Conservation (phyloP, 257 asterid genomes). For the Solanum rostratum region DNA sequence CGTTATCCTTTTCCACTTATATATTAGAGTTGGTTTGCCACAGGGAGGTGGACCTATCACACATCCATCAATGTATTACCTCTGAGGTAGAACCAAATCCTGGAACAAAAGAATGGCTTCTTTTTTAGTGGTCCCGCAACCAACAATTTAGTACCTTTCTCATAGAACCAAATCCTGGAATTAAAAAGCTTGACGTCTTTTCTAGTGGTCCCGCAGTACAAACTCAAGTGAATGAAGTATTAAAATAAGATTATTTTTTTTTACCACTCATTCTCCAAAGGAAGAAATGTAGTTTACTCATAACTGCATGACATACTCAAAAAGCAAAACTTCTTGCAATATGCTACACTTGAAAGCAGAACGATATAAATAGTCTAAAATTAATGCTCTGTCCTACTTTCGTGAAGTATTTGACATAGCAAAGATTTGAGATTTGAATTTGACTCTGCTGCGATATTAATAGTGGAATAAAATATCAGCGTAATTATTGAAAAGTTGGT, state of each 20-base stretch:
- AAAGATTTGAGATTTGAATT: background rate
- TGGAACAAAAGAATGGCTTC: background rate
- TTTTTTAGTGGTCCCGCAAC: background rate
- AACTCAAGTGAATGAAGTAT: background rate
- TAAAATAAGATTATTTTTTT: background rate
- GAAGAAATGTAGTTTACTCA: background rate
- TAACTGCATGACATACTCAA: background rate
- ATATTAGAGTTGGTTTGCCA: background rate
- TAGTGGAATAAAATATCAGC: background rate
- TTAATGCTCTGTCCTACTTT: background rate
- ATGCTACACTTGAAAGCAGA: background rate
- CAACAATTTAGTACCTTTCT: background rate
- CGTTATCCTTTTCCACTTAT: background rate
- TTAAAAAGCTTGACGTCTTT: background rate
- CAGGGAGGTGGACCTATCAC: background rate
- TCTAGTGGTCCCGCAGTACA: background rate
- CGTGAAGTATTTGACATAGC: background rate
- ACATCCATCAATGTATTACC: background rate
- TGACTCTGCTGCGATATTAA: background rate
- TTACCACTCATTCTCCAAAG: background rate
- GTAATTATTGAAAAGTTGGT: background rate
- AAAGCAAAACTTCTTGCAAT: background rate
- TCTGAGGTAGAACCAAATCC: background rate
- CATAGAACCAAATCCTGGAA: background rate
- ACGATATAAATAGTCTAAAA: background rate